These are phyloP conservation scores for Linnemannia hyalina DNA, from an alignment of 192 early-diverging fungal genomes.

Conservation along the genomic window DNA sequence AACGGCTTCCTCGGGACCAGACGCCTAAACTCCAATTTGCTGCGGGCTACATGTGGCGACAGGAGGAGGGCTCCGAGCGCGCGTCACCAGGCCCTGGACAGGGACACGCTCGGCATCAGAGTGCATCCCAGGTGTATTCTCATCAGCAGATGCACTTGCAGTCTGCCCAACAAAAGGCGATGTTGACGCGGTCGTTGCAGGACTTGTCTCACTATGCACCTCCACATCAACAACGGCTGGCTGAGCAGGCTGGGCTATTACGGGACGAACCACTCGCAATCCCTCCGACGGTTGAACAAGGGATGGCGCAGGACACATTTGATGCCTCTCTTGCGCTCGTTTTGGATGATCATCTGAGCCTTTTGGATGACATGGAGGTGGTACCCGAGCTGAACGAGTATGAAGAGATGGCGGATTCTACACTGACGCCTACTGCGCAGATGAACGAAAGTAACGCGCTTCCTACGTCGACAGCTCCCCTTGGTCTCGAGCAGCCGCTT, in stretches of 20 bases:
- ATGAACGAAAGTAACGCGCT: not conserved
- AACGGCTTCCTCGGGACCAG: slow-evolving; percentile 7
- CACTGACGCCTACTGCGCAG: not conserved
- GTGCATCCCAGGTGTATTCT: slow-evolving; percentile 30
- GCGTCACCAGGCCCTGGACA: slow-evolving; percentile 10
- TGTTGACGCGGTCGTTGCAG: slow-evolving; percentile 32
- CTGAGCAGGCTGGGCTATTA: slow-evolving; percentile 15
- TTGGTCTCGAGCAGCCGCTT: not conserved
- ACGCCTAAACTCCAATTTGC: slow-evolving; percentile 30
- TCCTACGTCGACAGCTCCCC: not conserved
- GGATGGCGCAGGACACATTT: slow-evolving; percentile 20
- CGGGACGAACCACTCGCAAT: slow-evolving; percentile 2
- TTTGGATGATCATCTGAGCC: slow-evolving; percentile 27
- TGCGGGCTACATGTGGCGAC: slow-evolving; percentile 26
- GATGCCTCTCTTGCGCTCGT: slow-evolving; percentile 39
- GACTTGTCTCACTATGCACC: slow-evolving; percentile 24
- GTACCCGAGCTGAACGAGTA: slow-evolving; percentile 33
- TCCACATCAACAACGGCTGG: slow-evolving; percentile 12
- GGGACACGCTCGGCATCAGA: slow-evolving; percentile 33
- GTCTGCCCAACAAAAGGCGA: slow-evolving; percentile 13
- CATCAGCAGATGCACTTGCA: slow-evolving; percentile 17
- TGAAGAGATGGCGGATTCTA: slow-evolving; percentile 4
- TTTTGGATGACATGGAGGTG: slow-evolving; percentile 42
- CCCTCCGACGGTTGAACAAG: slow-evolving; percentile 5
- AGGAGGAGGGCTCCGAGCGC: slow-evolving; percentile 11